phyloP scores from a whole-genome alignment of 371 early-diverging fungal species.

The Actinomortierella ambigua region DNA sequence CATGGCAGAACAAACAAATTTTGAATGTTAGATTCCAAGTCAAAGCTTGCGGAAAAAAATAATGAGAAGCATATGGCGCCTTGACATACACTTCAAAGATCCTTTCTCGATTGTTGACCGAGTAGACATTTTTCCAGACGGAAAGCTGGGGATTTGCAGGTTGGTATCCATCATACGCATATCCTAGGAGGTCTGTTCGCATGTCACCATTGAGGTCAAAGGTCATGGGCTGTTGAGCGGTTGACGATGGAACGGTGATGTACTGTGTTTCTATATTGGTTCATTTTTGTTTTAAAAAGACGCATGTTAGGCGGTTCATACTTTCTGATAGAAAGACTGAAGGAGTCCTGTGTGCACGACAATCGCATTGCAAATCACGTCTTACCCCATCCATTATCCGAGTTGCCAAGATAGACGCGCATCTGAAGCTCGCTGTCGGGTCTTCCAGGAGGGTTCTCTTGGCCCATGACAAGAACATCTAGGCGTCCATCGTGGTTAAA shows the following conservation, averaged over 20 bases:
- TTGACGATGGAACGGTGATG: constrained; percentile 59
- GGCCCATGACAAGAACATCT: constrained; percentile 81
- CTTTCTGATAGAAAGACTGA: no score
- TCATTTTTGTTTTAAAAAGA: no score
- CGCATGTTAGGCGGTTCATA: background rate
- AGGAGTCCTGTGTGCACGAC: no score
- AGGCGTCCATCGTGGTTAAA: constrained; percentile 86
- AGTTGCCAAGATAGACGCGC: constrained; percentile 76
- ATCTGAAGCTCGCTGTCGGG: constrained; percentile 61
- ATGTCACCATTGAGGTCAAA: constrained; percentile 83
- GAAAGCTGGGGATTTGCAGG: constrained; percentile 45
- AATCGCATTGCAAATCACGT: background rate
- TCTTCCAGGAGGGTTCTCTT: constrained; percentile 45
- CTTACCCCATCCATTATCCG: constrained; percentile 65
- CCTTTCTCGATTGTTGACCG: constrained; percentile 12
- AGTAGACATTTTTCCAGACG: constrained; percentile 60
- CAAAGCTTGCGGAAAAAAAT: background rate
- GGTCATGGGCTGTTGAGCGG: constrained; percentile 73
- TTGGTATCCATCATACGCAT: constrained; percentile 48
- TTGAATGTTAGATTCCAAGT: constrained; percentile 12
- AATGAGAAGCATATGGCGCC: background rate
- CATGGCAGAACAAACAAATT: constrained; percentile 7
- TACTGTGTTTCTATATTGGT: constrained; percentile 47
- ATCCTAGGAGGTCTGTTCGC: constrained; percentile 81
- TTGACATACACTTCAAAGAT: constrained; percentile 46